Evolutionary conservation across 305 asterid species (phyloP), one percentile per base, ranked within the genome.

Genomic region (Striga hermonthica): DNA sequence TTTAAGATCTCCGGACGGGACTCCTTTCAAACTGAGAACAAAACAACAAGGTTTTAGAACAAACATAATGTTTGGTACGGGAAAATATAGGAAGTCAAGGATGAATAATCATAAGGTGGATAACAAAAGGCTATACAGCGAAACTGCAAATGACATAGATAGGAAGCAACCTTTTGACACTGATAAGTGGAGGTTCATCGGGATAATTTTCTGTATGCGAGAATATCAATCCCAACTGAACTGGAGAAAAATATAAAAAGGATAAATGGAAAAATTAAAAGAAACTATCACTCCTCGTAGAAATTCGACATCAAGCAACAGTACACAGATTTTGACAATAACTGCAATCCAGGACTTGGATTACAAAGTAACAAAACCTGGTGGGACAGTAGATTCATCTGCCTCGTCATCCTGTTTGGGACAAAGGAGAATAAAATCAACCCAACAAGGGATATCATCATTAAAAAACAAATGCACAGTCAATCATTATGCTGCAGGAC

Each of bases 161-260:
- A 22, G 31, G 31, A 36, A 45, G 35, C 37, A 73, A 86, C 99
- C 96, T 90, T 77, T 66, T 78, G 70, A 87, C 68, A 66, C 15
- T 68, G 82, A 94, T 73, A 76, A 90, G 97, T 28, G 98, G 98
- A 66, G 95, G 95, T 76, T 88, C 98, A 72, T 90, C 98, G 0
- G 99, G 99, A 73, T 94, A 90, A 9, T 78, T 90, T 77, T 88
- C 90, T 28, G 98, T 94, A 78, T 94, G 99, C 0, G 99, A 75
- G 83, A 94, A 88, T 62, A 94, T 77, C 74, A 94, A 82, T 55
- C 81, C 96, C 78, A 91, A 74, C 69, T 71, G 81, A 78, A 85
- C 97, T 94, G 88, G 76, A 70, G 56, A 47, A 57, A 60, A 71
- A 66, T 62, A 52, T 47, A 74, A 31, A 60, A 31, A 65, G 58